These are phyloP conservation scores for Phaeosphaeriaceae sp. DNA, from an alignment of 2,329 filamentous ascomycete genomes.

Conservation along the genomic window DNA sequence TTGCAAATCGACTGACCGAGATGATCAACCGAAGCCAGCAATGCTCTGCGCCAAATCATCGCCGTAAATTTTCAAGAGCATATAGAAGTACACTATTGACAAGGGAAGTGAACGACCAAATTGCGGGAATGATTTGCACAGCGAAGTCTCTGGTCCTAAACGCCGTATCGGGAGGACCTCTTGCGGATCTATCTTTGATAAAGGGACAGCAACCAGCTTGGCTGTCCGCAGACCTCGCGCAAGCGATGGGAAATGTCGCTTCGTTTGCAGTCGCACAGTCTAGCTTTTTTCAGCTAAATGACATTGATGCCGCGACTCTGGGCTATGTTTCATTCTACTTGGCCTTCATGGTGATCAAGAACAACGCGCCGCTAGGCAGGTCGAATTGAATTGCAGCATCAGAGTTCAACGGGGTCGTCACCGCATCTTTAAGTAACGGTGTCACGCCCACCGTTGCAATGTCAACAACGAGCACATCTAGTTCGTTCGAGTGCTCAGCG, in stretches of 20 bases:
- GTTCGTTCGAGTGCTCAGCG: conserved; percentile 1
- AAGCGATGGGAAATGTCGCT: neutral
- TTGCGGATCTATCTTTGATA: neutral
- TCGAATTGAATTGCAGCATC: conserved; percentile 6
- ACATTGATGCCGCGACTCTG: neutral
- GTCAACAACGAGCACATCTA: neutral
- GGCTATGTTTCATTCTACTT: conserved; percentile 4
- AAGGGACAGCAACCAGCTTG: conserved; percentile 3
- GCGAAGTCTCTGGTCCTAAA: neutral
- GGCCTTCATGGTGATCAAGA: neutral
- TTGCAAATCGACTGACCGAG: conserved; percentile 3
- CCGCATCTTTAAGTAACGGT: neutral
- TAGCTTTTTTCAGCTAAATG: neutral
- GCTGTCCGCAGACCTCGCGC: neutral
- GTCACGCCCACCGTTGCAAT: neutral
- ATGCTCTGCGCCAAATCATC: neutral
- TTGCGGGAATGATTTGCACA: conserved; percentile 2
- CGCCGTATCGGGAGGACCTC: neutral
- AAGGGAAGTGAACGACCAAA: neutral
- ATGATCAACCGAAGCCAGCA: conserved; percentile 7
- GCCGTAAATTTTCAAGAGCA: neutral
- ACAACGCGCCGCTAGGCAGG: neutral
- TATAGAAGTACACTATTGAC: neutral
- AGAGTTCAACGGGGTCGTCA: conserved; percentile 3
- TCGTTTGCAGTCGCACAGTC: neutral